Evolutionary conservation across 495 filamentous ascomycete species (phyloP), one percentile per base, ranked within the genome.

Genomic region (Penicillium coprophilum): DNA sequence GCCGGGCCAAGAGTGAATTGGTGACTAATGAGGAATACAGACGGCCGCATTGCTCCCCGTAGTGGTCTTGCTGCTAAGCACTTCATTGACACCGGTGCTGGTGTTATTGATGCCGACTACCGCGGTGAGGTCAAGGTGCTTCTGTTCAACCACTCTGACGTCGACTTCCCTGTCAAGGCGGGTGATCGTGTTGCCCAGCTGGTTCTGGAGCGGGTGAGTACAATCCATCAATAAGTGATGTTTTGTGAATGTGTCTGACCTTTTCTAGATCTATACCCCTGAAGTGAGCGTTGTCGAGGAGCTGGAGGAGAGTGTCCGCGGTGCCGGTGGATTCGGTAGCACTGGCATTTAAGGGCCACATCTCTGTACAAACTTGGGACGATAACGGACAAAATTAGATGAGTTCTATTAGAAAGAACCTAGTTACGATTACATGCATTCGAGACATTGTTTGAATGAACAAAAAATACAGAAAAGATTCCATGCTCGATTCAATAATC

Each of bases 71-170:
- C 93, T 4, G 80, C 86, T 41, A 97, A 97, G 75, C 85, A 96
- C 76, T 91, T 90, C 77, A 97, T 98, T 70, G 90, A 96, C 71
- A 90, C 87, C 2, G 91, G 93, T 53, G 94, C 94, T 3, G 94
- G 94, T 31, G 94, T 98, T 50, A 96, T 98, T 67, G 94, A 98
- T 76, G 91, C 92, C 8, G 94, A 98, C 70, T 98, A 98, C 78
- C 84, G 94, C 23, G 94, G 94, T 17, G 89, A 88, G 57, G 87
- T 98, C 59, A 96, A 92, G 79, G 87, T 98, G 20, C 78, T 98
- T 62, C 81, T 98, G 38, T 96, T 97, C 68, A 98, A 98, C 78
- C 87, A 95, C 73, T 79, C 79, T 13, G 92, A 94, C 13, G 77
- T 73, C 19, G 92, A 96, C 64, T 97, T 94, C 64, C 77, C 80